Evolutionary conservation across 805 yeast species (phyloP).

Genomic region (Novakomyces olei): DNA sequence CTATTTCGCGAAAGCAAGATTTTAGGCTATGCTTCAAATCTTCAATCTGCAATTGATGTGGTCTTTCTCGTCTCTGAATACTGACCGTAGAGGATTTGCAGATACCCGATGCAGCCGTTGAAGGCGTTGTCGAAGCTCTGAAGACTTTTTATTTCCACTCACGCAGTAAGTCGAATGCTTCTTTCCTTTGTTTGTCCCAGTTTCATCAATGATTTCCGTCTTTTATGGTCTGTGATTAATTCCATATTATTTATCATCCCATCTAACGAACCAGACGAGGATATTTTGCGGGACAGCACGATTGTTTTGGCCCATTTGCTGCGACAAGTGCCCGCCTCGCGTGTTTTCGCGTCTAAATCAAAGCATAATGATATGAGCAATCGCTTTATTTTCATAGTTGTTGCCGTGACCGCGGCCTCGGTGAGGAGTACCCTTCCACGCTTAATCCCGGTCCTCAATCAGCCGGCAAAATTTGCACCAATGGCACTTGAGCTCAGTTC

Average conservation of each 20-base stretch:
- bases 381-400: background rate
- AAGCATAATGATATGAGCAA: background rate
- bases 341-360: background rate
- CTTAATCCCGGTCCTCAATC: background rate
- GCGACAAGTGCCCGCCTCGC: background rate
- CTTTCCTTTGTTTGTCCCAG: no score
- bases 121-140: no score
- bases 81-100: no score
- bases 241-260: no score
- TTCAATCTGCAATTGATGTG: background rate
- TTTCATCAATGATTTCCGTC: no score
- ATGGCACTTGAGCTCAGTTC: background rate
- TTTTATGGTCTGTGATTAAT: no score
- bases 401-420: slow-evolving; percentile 1
- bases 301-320: no score
- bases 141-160: no score
- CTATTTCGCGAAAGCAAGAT: background rate
- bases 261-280: no score
- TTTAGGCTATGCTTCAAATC: background rate
- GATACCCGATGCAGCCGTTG: no score
- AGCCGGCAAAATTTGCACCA: background rate
- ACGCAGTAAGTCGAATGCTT: no score
- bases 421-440: background rate
- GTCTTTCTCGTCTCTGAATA: background rate
- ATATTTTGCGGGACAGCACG: no score